Conservation (phyloP, 805 yeast genomes). For the Schizosaccharomyces osmophilus region DNA sequence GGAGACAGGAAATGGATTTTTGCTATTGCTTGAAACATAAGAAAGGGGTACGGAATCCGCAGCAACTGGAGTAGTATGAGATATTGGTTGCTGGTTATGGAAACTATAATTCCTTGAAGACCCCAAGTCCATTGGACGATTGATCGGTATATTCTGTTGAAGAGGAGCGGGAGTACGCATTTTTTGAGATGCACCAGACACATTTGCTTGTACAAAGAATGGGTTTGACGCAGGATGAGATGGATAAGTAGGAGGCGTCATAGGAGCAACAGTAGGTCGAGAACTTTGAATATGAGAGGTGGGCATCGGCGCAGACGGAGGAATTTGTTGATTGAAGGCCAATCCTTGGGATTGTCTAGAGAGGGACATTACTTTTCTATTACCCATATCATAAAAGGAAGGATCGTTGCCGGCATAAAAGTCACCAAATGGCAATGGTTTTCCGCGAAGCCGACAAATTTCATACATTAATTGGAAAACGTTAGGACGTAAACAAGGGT, state of each 20-base stretch:
- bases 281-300: not conserved
- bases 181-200: not conserved
- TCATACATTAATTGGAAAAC: conserved; percentile 53
- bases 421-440: conserved; percentile 23
- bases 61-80: too few species aligned
- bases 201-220: not conserved
- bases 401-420: conserved; percentile 3
- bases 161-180: too few species aligned
- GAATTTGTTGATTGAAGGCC: not conserved
- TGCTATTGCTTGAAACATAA: not conserved
- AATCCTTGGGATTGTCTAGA: not conserved
- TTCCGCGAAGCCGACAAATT: conserved; percentile 34
- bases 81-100: too few species aligned
- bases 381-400: not conserved
- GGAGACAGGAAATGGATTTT: not conserved
- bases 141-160: too few species aligned
- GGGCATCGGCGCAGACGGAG: not conserved
- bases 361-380: not conserved
- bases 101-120: too few species aligned
- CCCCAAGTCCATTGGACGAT: too few species aligned
- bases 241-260: not conserved
- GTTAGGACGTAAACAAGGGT: conserved; percentile 64
- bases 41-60: too few species aligned
- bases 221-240: not conserved
- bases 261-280: not conserved